phyloP scores from a whole-genome alignment of 495 filamentous ascomycete genomes.

The Penicillium verhagenii region DNA sequence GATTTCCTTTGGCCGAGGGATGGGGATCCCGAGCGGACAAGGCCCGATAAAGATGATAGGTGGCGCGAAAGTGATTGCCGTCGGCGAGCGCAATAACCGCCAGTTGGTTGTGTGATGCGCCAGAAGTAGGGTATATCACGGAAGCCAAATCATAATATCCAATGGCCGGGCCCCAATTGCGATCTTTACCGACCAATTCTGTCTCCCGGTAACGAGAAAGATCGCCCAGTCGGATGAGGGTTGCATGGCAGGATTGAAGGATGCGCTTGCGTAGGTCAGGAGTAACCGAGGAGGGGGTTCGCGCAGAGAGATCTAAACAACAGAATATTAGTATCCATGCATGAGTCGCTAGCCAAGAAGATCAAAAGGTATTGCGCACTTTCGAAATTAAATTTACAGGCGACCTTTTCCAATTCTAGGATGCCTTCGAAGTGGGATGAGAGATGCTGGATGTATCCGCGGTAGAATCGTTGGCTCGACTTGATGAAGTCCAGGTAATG shows the following conservation, averaged over 20 bases:
- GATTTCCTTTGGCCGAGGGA: constrained; percentile 66
- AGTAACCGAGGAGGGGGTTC: constrained; percentile 38
- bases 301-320: constrained; percentile 38
- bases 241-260: constrained; percentile 74
- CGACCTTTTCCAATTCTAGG: constrained; percentile 68
- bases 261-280: constrained; percentile 54
- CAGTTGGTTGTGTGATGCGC: constrained; percentile 82
- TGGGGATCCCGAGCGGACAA: constrained; percentile 70
- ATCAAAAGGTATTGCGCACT: constrained; percentile 34
- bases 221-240: constrained; percentile 84
- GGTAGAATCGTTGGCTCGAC: constrained; percentile 81
- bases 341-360: constrained; percentile 1
- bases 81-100: constrained; percentile 79
- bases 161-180: constrained; percentile 75
- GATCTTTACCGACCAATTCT: constrained; percentile 60
- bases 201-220: constrained; percentile 87
- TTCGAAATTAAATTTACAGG: constrained; percentile 63
- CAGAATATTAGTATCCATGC: constrained; percentile 31
- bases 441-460: constrained; percentile 75
- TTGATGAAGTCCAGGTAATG: constrained; percentile 82
- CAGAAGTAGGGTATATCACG: constrained; percentile 73
- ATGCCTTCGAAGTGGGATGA: constrained; percentile 70
- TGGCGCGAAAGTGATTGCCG: constrained; percentile 72
- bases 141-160: constrained; percentile 83
- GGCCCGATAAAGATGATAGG: constrained; percentile 87